A percentile compares a stretch with the other conserved stretches of the same genome.
These are phyloP conservation scores for Paramecium biaurelia DNA, from an alignment of 73 alveolate species.

Conservation along the genomic window DNA sequence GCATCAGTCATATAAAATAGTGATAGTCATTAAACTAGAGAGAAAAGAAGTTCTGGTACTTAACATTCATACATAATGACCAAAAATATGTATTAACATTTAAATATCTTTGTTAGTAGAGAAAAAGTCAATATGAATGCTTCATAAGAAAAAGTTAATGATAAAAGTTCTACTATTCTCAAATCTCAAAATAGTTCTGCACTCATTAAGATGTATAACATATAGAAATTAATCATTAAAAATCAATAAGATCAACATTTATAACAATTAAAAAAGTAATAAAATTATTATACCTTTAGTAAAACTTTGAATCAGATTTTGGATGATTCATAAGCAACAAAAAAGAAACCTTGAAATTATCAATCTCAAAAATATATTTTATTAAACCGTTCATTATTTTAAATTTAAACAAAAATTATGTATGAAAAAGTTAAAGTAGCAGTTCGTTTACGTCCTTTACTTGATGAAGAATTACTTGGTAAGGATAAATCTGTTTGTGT, in stretches of 20 bases:
- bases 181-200: background rate
- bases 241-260: background rate
- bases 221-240: background rate
- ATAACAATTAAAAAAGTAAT: background rate
- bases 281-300: background rate
- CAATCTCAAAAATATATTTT: background rate
- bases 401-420: background rate
- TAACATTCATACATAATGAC: background rate
- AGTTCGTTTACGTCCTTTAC: constrained; percentile 64
- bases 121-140: background rate
- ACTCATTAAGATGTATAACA: background rate
- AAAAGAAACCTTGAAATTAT: background rate
- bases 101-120: background rate
- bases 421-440: constrained; percentile 59
- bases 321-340: background rate
- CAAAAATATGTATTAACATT: background rate
- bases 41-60: background rate
- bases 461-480: constrained; percentile 58
- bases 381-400: background rate
- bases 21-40: background rate
- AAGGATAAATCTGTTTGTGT: constrained; percentile 46
- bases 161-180: background rate
- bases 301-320: background rate
- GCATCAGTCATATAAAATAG: background rate
- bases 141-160: background rate